Evolutionary conservation across 495 filamentous ascomycete genomes (phyloP).

Genomic region (Thozetella sp.): DNA sequence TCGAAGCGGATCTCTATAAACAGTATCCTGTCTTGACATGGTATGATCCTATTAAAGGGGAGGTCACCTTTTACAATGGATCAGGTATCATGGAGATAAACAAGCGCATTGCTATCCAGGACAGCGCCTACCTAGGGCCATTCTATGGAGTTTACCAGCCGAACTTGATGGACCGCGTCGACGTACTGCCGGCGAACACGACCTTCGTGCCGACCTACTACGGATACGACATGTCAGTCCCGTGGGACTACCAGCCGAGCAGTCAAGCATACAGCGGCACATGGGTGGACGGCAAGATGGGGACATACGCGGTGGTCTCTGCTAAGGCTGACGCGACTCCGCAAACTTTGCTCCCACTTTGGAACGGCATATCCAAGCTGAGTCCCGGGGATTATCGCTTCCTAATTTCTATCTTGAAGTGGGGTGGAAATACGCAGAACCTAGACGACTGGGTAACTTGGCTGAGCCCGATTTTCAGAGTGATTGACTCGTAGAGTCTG

Average conservation of each 20-base stretch:
- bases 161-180: neutral
- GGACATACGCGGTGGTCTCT: neutral
- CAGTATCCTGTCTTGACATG: neutral
- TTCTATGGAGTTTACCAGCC: neutral
- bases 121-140: neutral
- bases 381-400: no score
- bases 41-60: neutral
- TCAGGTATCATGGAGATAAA: neutral
- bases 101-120: neutral
- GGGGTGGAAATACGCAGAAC: no score
- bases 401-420: no score
- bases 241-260: neutral
- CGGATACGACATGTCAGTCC: neutral
- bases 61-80: neutral
- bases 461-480: no score
- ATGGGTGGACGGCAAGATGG: neutral
- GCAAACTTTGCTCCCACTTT: no score
- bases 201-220: neutral
- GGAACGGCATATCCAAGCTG: no score
- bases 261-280: neutral
- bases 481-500: no score
- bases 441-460: no score
- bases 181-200: neutral
- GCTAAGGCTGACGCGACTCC: no score
- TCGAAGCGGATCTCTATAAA: neutral